A percentile compares a stretch with the other conserved stretches of the same genome.
Evolutionary conservation across 192 early-diverging fungal species (phyloP).

Genomic region (Entomortierella lignicola): DNA sequence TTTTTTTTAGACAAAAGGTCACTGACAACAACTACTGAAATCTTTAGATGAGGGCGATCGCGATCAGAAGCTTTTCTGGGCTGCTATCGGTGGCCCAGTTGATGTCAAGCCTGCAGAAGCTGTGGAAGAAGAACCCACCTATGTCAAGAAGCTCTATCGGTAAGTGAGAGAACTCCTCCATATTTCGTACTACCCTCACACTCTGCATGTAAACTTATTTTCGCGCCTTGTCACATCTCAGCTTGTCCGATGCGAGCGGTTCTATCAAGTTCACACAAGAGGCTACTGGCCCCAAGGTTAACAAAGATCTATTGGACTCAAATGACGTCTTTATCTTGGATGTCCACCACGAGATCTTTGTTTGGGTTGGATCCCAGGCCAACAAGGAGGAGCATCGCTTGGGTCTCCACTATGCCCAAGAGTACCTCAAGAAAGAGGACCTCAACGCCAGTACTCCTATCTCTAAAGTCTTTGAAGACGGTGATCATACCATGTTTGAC

Average conservation of each 20-base stretch:
- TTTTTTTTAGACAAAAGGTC: background rate
- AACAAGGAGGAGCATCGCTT: slow-evolving; percentile 63
- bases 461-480: slow-evolving; percentile 75
- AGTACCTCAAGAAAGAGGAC: slow-evolving; percentile 65
- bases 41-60: slow-evolving; percentile 67
- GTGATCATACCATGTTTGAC: slow-evolving; percentile 70
- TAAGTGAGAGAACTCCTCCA: no score
- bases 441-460: slow-evolving; percentile 67
- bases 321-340: slow-evolving; percentile 81
- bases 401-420: slow-evolving; percentile 73
- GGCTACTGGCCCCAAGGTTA: slow-evolving; percentile 58
- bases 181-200: background rate
- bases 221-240: background rate
- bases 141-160: slow-evolving; percentile 63
- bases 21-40: no score
- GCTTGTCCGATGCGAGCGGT: slow-evolving; percentile 54
- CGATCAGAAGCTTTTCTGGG: slow-evolving; percentile 70
- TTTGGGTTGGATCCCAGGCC: slow-evolving; percentile 71
- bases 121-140: slow-evolving; percentile 39
- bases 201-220: no score
- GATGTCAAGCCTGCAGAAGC: slow-evolving; percentile 66
- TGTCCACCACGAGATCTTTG: slow-evolving; percentile 66
- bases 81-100: slow-evolving; percentile 72
- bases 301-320: slow-evolving; percentile 60
- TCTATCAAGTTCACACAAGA: slow-evolving; percentile 64